Evolutionary conservation across 352 stramenopile species (phyloP), one percentile per base, ranked within the genome.

Genomic region (Phytopythium mirpurense): DNA sequence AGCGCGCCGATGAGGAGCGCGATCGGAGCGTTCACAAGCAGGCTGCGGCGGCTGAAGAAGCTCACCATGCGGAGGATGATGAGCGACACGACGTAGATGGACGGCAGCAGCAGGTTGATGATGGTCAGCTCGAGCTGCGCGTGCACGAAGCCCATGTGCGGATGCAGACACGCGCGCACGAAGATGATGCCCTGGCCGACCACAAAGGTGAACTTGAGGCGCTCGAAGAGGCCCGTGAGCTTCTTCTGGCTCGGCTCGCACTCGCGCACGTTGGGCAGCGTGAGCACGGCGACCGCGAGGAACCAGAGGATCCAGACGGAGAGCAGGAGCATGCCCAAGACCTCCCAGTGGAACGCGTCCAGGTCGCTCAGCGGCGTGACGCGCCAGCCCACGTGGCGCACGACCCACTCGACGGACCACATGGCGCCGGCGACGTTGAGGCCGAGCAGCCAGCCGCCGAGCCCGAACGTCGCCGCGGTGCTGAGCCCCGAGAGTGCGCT

Each of bases 61-160:
- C 70, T 80, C 16, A 90, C 67, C 67, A 90, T 83, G 44, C 81
- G 76, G 21, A 94, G 65, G 43, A 83, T 66, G 34, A 94, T 86
- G 19, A 94, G 72, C 43, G 81, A 90, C 15, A 94, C 69, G 11
- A 94, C 83, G 58, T 94, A 94, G 59, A 94, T 90, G 15, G 83
- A 88, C 29, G 83, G 83, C 19, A 94, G 65, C 32, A 94, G 63
- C 47, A 94, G 57, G 58, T 94, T 94, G 68, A 94, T 92, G 53
- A 94, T 94, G 9, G 83, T 94, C 31, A 94, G 77, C 63, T 94
- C 83, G 15, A 94, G 71, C 54, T 94, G 83, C 18, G 83, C 83
- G 46, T 94, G 83, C 24, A 94, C 83, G 42, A 94, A 94, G 1
- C 83, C 83, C 83, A 94, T 94, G 40, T 72, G 67, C 12, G 83